Evolutionary conservation across 306 rosid species (phyloP).

Genomic region (Luffa acutangula): DNA sequence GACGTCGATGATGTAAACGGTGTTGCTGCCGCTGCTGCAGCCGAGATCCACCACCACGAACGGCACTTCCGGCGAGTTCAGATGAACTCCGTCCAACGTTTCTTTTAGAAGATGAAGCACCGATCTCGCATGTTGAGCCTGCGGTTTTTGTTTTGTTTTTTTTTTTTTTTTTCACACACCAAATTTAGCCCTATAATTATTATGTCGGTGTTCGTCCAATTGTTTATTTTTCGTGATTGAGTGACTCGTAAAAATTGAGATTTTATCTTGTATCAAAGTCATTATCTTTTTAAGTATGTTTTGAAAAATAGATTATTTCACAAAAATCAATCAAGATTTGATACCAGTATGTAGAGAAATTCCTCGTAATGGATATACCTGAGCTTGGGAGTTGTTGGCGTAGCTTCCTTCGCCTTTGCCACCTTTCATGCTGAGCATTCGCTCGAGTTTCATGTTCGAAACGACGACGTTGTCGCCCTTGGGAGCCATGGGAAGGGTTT

Average conservation of each 20-base stretch:
- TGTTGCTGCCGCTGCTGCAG: conserved; percentile 83
- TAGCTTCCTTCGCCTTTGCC: conserved; percentile 92
- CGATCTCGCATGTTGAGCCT: conserved; percentile 89
- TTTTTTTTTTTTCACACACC: background rate
- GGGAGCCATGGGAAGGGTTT: conserved; percentile 27
- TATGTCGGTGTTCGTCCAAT: background rate
- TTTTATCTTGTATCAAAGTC: no score
- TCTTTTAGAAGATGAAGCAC: conserved; percentile 89
- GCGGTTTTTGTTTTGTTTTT: background rate
- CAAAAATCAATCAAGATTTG: no score
- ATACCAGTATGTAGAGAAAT: no score
- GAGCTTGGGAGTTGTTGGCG: conserved; percentile 96
- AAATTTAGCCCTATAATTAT: background rate
- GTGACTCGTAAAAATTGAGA: no score
- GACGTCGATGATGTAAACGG: conserved; percentile 57
- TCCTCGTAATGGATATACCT: conserved; percentile 4
- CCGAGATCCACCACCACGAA: conserved; percentile 86
- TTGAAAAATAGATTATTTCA: background rate
- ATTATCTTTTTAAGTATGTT: background rate
- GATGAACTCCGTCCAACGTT: conserved; percentile 53
- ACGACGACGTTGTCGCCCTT: conserved; percentile 66
- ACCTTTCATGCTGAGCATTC: conserved; percentile 86
- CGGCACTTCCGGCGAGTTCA: conserved; percentile 35
- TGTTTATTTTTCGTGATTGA: no score
- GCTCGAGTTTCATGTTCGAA: conserved; percentile 69